Conservation (phyloP, 2,329 filamentous ascomycete genomes). For the Blastomyces silverae region DNA sequence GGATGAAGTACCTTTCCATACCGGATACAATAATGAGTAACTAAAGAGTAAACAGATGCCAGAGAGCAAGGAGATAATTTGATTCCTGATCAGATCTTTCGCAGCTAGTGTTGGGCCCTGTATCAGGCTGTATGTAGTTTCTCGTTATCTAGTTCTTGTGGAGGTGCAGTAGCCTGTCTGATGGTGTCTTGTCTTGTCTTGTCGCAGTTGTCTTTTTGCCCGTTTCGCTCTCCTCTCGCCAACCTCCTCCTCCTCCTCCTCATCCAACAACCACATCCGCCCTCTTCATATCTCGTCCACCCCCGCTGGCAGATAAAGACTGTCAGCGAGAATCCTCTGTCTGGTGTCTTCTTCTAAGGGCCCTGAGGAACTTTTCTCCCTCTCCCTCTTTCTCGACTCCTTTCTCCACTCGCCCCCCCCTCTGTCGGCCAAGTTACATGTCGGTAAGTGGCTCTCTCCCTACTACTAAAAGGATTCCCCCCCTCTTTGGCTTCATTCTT, state of each 20-base stretch:
- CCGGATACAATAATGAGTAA: neutral
- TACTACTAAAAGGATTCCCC: no score
- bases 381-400: neutral
- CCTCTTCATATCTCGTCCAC: neutral
- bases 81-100: neutral
- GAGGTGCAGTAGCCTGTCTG: neutral
- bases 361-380: neutral
- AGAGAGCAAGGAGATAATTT: neutral
- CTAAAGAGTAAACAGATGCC: neutral
- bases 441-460: neutral
- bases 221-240: neutral
- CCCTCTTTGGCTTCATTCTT: neutral
- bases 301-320: neutral
- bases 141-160: neutral
- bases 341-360: neutral
- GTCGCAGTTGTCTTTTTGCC: neutral
- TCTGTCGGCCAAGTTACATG: neutral
- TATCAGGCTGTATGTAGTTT: no score
- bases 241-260: neutral
- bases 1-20: neutral
- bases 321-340: neutral
- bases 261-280: neutral
- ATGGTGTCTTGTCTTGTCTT: no score
- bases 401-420: neutral
- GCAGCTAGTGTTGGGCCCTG: neutral